phyloP scores from a whole-genome alignment of 257 asterid genomes.

The Solanum habrochaites region DNA sequence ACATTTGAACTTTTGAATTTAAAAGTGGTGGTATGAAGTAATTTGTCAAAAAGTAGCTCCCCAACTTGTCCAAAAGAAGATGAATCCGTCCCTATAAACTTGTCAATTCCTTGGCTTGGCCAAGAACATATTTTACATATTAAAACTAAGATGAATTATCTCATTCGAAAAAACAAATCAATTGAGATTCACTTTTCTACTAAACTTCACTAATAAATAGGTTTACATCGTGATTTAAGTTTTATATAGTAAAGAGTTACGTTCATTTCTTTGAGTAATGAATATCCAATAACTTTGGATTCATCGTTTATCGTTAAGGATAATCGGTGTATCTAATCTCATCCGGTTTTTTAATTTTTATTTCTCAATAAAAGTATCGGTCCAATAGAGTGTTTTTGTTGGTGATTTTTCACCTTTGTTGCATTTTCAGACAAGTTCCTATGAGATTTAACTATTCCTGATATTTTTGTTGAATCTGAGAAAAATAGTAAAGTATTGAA shows the following conservation, averaged over 20 bases:
- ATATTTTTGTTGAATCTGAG: no score
- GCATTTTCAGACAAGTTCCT: not conserved
- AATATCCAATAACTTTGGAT: not conserved
- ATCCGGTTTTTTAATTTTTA: no score
- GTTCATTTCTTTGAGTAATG: not conserved
- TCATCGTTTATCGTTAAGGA: no score
- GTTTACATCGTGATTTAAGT: no score
- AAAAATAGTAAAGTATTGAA: no score
- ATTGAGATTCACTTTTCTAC: no score
- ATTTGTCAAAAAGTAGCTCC: not conserved
- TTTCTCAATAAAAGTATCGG: no score
- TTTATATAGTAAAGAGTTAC: not conserved
- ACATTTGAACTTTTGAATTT: not conserved
- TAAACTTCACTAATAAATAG: not conserved
- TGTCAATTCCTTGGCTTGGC: not conserved
- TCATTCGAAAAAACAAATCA: not conserved
- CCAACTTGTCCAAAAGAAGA: not conserved
- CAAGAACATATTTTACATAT: not conserved
- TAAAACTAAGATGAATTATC: not conserved
- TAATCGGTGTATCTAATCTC: no score
- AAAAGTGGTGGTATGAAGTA: not conserved
- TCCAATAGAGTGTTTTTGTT: not conserved
- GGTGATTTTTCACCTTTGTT: not conserved
- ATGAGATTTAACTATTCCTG: no score
- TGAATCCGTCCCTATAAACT: no score